A percentile compares a stretch with the other conserved stretches of the same genome.
Evolutionary conservation across 257 asterid species (phyloP).

Genomic region (Gardenia jasminoides): DNA sequence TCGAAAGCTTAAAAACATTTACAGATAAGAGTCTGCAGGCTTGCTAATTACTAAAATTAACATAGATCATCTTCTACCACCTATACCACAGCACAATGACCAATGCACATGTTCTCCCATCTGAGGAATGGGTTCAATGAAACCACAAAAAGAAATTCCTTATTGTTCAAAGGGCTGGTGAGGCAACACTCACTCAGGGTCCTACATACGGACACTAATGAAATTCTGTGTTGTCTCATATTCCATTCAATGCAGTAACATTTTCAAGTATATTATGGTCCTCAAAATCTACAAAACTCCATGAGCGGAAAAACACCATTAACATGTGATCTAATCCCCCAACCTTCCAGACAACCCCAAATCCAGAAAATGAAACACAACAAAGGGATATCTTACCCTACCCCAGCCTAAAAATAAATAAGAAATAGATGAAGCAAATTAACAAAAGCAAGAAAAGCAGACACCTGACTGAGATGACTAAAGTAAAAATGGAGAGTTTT

Average conservation of each 20-base stretch:
- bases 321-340: background rate
- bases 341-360: background rate
- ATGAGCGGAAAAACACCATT: background rate
- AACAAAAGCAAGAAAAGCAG: background rate
- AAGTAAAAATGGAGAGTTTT: background rate
- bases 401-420: background rate
- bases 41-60: background rate
- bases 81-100: background rate
- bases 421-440: background rate
- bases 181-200: background rate
- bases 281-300: background rate
- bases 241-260: background rate
- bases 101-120: background rate
- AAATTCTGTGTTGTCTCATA: background rate
- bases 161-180: background rate
- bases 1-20: background rate
- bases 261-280: background rate
- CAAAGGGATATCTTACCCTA: background rate
- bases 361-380: background rate
- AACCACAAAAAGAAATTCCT: background rate
- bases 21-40: background rate
- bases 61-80: background rate
- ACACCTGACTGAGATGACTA: background rate
- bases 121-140: background rate
- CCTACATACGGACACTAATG: background rate